Base-by-base conservation (phyloP, 2,329 filamentous ascomycete genomes). In the Xylariales sp. region DNA sequence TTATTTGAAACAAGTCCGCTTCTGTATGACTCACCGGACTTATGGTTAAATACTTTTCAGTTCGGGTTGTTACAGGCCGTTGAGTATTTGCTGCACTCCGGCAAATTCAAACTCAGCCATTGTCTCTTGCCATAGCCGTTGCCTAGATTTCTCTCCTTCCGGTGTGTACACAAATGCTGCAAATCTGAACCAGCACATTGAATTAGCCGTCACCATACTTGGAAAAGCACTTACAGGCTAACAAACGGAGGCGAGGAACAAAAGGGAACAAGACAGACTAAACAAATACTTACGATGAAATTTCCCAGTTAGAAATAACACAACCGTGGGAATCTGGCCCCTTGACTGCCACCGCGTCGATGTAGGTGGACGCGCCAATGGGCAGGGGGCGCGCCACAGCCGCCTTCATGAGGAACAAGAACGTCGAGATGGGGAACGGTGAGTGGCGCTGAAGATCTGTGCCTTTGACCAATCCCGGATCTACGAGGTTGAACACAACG, bases 71-170 rank as follows among this genome's bases (percentile, higher is more conserved):
- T 25, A 8, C 19, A 35, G 21, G 10, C 21, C 11, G 12, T 28
- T 10, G 4, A 29, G 10, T 11, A 37, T 8, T 3, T 21, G n/a
- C 11, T 28, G 8, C 0, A 24, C 48, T 5, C 50, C 43, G 7
- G 41, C 51, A 24, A 54, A 54, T 15, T 47, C 47, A 8, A 56
- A 36, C 39, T 53, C 51, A 35, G 50, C 46, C 40, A 56, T 37
- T 8, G 51, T 54, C 31, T 56, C 53, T 33, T 53, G 43, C 51
- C 52, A 56, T 29, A 54, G 32, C 37, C 41, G 45, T 11, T 51
- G 43, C 37, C 32, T 38, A 5, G 47, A 20, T 16, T 36, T 35
- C 2, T 38, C 33, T 2, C 50, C 51, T 24, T 47, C 47, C 20
- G 45, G 23, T 7, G 47, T 50, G 23, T 54, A 56, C n/a, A 49